phyloP scores from a whole-genome alignment of 2,329 filamentous ascomycete species.

The Trichoderma sp. region DNA sequence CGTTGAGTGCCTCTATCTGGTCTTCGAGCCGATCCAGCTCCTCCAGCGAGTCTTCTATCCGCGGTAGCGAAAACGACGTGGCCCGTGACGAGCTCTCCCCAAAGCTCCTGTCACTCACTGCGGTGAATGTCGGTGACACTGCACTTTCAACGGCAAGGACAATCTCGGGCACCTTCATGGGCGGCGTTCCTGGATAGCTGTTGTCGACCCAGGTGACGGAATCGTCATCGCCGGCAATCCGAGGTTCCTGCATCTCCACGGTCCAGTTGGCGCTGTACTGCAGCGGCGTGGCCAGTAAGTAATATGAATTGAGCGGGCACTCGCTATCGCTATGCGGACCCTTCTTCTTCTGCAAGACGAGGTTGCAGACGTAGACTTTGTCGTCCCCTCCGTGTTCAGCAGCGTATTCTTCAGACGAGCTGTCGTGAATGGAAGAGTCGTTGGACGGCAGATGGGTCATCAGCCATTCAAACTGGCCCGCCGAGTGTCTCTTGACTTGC shows the following conservation, averaged over 20 bases:
- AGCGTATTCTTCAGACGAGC: constrained; percentile 12
- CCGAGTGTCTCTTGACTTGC: constrained; percentile 48
- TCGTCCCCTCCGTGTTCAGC: constrained; percentile 31
- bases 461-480: constrained; percentile 56
- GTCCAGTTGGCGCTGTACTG: constrained; percentile 33
- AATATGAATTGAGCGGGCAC: constrained; percentile 45
- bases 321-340: constrained; percentile 28
- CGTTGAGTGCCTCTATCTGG: constrained; percentile 57
- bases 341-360: constrained; percentile 46
- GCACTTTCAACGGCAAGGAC: constrained; percentile 39
- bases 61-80: constrained; percentile 44
- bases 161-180: constrained; percentile 38
- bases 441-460: constrained; percentile 44
- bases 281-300: constrained; percentile 52
- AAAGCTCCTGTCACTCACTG: constrained; percentile 41
- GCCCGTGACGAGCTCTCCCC: constrained; percentile 39
- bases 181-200: constrained; percentile 33
- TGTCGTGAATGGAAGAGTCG: constrained; percentile 32
- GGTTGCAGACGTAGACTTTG: constrained; percentile 56
- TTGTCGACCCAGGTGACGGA: constrained; percentile 36
- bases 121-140: constrained; percentile 41
- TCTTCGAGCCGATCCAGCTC: constrained; percentile 65
- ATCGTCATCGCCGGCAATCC: constrained; percentile 28
- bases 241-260: constrained; percentile 30
- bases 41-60: constrained; percentile 66